phyloP scores from a whole-genome alignment of 2,329 filamentous ascomycete genomes.

The Diatrype stigma region DNA sequence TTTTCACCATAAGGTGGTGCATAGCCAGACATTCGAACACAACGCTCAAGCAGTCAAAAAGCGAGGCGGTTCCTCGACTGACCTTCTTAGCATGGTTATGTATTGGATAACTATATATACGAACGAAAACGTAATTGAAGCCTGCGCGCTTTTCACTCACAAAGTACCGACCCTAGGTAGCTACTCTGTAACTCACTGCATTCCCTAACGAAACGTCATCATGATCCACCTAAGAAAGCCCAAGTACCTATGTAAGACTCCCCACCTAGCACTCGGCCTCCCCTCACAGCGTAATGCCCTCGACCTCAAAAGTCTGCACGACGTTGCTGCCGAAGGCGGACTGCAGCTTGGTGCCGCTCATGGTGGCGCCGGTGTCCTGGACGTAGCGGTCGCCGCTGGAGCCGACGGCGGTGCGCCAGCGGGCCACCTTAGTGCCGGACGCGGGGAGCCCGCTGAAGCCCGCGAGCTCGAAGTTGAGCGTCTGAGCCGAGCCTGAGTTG shows the following conservation, averaged over 20 bases:
- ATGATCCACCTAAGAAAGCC: background rate
- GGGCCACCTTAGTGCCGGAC: conserved; percentile 27
- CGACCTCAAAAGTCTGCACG: conserved; percentile 36
- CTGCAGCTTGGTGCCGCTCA: conserved; percentile 33
- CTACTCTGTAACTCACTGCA: too few relatives aligned
- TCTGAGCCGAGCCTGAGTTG: conserved; percentile 34
- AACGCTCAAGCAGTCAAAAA: too few relatives aligned
- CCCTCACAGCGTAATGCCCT: background rate
- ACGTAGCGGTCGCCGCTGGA: conserved; percentile 32
- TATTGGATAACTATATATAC: too few relatives aligned
- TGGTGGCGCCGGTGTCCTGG: conserved; percentile 24
- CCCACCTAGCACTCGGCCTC: background rate
- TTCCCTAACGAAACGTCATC: background rate
- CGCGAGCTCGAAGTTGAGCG: conserved; percentile 35
- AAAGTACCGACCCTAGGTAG: too few relatives aligned
- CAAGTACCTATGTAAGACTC: background rate
- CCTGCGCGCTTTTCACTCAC: too few relatives aligned
- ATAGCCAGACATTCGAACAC: too few relatives aligned
- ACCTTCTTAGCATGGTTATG: too few relatives aligned
- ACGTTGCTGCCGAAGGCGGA: conserved; percentile 29
- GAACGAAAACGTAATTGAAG: too few relatives aligned
- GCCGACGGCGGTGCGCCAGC: conserved; percentile 35
- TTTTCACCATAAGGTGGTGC: too few relatives aligned
- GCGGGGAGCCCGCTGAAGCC: conserved; percentile 26
- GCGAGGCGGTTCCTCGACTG: too few relatives aligned